Evolutionary conservation across 495 filamentous ascomycete species (phyloP).

Genomic region (Sphaerosporella brunnea): DNA sequence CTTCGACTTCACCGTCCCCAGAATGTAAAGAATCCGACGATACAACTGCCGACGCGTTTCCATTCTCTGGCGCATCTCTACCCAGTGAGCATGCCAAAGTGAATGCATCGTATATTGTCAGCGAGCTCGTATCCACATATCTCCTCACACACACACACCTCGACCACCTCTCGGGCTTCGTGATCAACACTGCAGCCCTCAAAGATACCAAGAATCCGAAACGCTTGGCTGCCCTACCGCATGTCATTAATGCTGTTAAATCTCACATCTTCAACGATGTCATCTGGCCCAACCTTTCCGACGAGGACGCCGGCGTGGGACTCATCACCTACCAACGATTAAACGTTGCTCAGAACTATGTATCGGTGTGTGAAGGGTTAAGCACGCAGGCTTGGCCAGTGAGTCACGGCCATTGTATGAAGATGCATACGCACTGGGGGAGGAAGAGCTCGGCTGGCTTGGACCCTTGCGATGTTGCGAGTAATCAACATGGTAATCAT

Average conservation of each 20-base stretch:
- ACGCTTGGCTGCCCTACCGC: constrained; percentile 63
- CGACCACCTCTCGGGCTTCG: constrained; percentile 79
- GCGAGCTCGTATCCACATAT: constrained; percentile 63
- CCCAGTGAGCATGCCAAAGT: constrained; percentile 42
- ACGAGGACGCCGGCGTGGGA: constrained; percentile 88
- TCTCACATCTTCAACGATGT: constrained; percentile 91
- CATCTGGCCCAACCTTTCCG: constrained; percentile 93
- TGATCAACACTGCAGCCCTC: constrained; percentile 76
- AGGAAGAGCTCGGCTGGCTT: constrained; percentile 2
- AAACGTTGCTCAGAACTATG: constrained; percentile 76
- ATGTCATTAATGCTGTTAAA: constrained; percentile 74
- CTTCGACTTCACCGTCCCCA: too few species aligned
- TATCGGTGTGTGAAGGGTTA: constrained; percentile 68
- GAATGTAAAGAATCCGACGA: background rate
- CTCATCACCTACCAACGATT: constrained; percentile 79
- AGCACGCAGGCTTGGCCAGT: constrained; percentile 59
- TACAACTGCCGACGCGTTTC: constrained; percentile 6
- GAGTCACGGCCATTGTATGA: constrained; percentile 75
- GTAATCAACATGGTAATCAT: background rate
- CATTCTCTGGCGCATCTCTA: constrained; percentile 54
- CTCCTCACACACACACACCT: constrained; percentile 89
- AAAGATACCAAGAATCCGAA: constrained; percentile 51
- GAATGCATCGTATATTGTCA: constrained; percentile 64
- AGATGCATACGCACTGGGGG: constrained; percentile 45
- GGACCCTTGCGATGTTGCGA: background rate